Conservation (phyloP, 2,329 filamentous ascomycete genomes). For the Stachybotrys elegans region DNA sequence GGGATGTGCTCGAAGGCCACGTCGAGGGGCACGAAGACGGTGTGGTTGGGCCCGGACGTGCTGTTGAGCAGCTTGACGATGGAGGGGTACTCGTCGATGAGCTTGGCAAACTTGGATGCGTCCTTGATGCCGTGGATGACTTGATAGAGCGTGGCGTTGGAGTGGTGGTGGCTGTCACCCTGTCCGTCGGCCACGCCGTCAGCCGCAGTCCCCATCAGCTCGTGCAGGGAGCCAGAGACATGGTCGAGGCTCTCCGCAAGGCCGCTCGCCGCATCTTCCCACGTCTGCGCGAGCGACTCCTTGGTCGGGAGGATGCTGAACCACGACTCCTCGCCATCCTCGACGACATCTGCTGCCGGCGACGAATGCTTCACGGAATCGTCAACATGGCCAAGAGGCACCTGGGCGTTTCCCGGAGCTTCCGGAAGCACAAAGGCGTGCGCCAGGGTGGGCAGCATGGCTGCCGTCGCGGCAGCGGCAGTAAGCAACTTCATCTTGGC, state of each 20-base stretch:
- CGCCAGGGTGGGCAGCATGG: not conserved
- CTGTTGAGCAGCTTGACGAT: conserved; percentile 70
- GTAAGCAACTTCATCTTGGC: conserved; percentile 1
- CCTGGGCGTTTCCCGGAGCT: not conserved
- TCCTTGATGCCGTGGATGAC: conserved; percentile 70
- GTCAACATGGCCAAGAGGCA: not conserved
- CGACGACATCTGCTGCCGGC: too few species aligned
- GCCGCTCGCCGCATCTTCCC: not conserved
- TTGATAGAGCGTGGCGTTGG: conserved; percentile 73
- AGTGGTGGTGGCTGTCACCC: conserved; percentile 14
- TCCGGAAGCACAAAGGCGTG: conserved; percentile 1
- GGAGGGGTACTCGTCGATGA: conserved; percentile 69
- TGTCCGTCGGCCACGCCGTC: not conserved
- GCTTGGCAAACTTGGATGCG: conserved; percentile 69
- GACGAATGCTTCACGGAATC: too few species aligned
- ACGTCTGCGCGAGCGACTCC: not conserved
- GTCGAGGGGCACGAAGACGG: conserved; percentile 76
- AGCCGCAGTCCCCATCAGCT: not conserved
- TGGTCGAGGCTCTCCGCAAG: too few species aligned
- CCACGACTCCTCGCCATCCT: too few species aligned
- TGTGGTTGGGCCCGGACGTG: conserved; percentile 66
- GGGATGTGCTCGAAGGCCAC: conserved; percentile 64
- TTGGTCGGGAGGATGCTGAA: too few species aligned
- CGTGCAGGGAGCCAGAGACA: not conserved
- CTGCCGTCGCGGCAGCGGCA: too few species aligned